Conservation (phyloP, 108 stramenopile genomes). For the Skeletonema potamos region DNA sequence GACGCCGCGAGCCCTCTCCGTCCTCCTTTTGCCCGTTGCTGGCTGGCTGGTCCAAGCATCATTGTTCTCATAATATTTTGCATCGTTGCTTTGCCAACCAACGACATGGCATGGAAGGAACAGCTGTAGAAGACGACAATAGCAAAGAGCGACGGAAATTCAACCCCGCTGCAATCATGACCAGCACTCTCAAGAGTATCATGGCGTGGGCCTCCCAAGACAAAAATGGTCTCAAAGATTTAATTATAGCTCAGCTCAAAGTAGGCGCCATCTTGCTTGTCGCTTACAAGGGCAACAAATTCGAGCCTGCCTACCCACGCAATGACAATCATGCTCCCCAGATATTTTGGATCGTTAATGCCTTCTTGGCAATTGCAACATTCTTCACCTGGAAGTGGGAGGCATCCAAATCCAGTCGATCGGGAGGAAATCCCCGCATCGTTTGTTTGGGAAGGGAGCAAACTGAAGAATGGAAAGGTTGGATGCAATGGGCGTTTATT, state of each 20-base stretch:
- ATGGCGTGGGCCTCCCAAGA: conserved; percentile 46
- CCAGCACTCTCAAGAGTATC: conserved; percentile 20
- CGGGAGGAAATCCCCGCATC: conserved; percentile 52
- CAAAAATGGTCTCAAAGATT: conserved; percentile 40
- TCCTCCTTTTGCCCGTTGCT: too few relatives aligned
- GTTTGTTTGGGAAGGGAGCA: conserved; percentile 58
- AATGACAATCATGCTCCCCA: conserved; percentile 65
- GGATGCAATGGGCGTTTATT: conserved; percentile 92
- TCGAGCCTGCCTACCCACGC: conserved; percentile 57
- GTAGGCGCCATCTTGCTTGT: conserved; percentile 49
- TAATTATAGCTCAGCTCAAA: conserved; percentile 53
- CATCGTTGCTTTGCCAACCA: too few relatives aligned
- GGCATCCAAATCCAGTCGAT: conserved; percentile 36
- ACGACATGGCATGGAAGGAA: background rate
- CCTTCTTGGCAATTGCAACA: conserved; percentile 35
- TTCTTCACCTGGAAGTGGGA: conserved; percentile 46
- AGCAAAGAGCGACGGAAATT: background rate
- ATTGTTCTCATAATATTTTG: too few relatives aligned
- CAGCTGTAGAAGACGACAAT: background rate
- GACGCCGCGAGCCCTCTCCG: too few relatives aligned
- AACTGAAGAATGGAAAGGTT: conserved; percentile 95
- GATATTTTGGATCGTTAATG: conserved; percentile 69
- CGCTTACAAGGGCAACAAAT: conserved; percentile 58
- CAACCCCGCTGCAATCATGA: background rate
- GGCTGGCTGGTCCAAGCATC: too few relatives aligned